Percentiles rank a stretch among this genome's conserved stretches.
These are phyloP conservation scores for Naganishia randhawae DNA, from an alignment of 768 basidiomycete genomes.

Conservation along the genomic window DNA sequence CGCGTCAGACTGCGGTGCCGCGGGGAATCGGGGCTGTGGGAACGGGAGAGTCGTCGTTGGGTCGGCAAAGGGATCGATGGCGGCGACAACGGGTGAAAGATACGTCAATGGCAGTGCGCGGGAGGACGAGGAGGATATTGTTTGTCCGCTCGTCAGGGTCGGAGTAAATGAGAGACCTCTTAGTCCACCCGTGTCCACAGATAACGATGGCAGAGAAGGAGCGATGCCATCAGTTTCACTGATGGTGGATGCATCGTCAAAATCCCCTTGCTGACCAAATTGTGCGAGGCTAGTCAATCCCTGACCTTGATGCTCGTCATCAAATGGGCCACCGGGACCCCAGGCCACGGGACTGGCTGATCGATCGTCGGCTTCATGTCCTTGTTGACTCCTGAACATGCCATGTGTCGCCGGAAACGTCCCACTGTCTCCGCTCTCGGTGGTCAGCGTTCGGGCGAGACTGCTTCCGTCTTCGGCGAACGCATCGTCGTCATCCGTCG, in stretches of 20 bases:
- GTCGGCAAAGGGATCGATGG: constrained; percentile 15
- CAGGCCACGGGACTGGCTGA: constrained; percentile 16
- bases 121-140: neutral
- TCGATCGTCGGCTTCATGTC: neutral
- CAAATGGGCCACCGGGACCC: constrained; percentile 21
- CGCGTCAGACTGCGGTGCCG: neutral
- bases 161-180: neutral
- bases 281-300: neutral
- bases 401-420: constrained; percentile 16
- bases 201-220: constrained; percentile 6
- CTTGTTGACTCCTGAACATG: constrained; percentile 14
- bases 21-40: neutral
- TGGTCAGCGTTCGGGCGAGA: constrained; percentile 17
- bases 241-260: constrained; percentile 11
- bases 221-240: neutral
- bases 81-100: too few relatives aligned
- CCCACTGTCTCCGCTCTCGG: constrained; percentile 14
- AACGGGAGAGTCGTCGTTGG: neutral
- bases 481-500: constrained; percentile 17
- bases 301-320: neutral
- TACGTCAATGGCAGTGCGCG: neutral
- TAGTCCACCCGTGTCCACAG: neutral
- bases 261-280: constrained; percentile 3
- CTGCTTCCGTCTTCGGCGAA: constrained; percentile 19
- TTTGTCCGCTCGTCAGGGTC: neutral